Conservation (phyloP, 176 grass and related monocot species). For the Puccinellia tenuiflora region DNA sequence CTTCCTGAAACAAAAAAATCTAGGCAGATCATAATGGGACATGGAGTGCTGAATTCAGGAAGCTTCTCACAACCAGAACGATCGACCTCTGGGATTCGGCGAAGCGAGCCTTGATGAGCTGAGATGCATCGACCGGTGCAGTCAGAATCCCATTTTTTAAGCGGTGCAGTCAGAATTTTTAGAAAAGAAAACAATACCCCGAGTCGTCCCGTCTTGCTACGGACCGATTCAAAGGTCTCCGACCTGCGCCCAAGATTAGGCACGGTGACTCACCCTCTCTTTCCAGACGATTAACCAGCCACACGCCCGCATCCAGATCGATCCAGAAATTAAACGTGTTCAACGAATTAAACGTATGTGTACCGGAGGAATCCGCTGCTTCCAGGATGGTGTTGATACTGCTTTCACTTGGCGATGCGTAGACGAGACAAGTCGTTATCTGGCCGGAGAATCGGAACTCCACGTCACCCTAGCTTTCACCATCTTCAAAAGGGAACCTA, state of each 20-base stretch:
- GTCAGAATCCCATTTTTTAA: neutral
- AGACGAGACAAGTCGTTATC: neutral
- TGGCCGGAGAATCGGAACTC: neutral
- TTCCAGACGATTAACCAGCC: neutral
- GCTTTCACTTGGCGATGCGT: neutral
- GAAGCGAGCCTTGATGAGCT: neutral
- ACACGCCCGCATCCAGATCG: neutral
- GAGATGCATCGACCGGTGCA: neutral
- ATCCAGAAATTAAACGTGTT: neutral
- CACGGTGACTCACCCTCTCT: neutral
- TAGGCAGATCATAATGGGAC: too few species aligned
- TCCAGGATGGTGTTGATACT: neutral
- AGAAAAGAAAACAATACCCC: neutral
- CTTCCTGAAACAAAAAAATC: neutral
- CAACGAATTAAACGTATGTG: neutral
- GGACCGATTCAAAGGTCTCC: neutral
- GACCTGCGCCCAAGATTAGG: neutral
- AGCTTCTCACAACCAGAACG: too few species aligned
- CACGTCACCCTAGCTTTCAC: too few species aligned
- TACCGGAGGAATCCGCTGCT: neutral
- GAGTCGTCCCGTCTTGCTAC: neutral
- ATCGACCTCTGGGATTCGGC: neutral
- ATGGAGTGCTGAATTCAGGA: too few species aligned
- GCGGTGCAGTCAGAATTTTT: too few species aligned
- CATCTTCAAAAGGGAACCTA: too few species aligned